Evolutionary conservation across 1,284 basidiomycete genomes (phyloP).

Genomic region (Ustanciosporium gigantosporum): DNA sequence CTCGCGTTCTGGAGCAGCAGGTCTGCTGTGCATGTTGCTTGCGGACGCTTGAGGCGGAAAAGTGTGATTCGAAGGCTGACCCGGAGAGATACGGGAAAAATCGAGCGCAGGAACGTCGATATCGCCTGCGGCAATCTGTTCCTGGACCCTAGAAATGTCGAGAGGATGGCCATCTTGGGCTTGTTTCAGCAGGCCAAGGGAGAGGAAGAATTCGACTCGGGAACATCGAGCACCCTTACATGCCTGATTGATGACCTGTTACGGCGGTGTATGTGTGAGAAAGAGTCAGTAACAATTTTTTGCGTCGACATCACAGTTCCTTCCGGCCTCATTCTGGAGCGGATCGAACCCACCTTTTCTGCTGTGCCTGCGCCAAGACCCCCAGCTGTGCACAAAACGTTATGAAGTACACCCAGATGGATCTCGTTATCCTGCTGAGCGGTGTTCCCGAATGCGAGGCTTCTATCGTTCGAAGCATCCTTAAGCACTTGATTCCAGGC

Average conservation of each 20-base stretch:
- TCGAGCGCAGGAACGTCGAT: slow-evolving; percentile 7
- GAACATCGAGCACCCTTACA: slow-evolving; percentile 29
- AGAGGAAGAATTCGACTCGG: slow-evolving; percentile 22
- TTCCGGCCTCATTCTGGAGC: too few relatives aligned
- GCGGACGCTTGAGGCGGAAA: slow-evolving; percentile 22
- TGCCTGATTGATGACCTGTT: slow-evolving; percentile 19
- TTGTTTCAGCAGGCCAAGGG: slow-evolving; percentile 19
- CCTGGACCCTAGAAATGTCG: slow-evolving; percentile 4
- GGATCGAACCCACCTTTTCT: neutral
- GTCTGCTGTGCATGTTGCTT: slow-evolving; percentile 4
- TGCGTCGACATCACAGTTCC: too few relatives aligned
- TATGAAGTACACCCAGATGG: neutral
- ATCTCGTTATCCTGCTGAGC: neutral
- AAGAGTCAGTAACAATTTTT: too few relatives aligned
- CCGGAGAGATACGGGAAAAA: neutral
- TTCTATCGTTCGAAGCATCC: neutral
- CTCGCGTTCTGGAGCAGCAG: slow-evolving; percentile 21
- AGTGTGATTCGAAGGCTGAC: slow-evolving; percentile 8
- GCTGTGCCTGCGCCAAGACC: neutral
- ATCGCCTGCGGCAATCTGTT: slow-evolving; percentile 4
- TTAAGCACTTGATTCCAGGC: neutral
- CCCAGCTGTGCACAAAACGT: neutral
- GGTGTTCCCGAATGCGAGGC: neutral
- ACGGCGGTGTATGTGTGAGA: neutral
- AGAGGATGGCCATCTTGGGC: slow-evolving; percentile 18